Evolutionary conservation across 2,329 filamentous ascomycete species (phyloP).

Genomic region (Apiospora sp.): DNA sequence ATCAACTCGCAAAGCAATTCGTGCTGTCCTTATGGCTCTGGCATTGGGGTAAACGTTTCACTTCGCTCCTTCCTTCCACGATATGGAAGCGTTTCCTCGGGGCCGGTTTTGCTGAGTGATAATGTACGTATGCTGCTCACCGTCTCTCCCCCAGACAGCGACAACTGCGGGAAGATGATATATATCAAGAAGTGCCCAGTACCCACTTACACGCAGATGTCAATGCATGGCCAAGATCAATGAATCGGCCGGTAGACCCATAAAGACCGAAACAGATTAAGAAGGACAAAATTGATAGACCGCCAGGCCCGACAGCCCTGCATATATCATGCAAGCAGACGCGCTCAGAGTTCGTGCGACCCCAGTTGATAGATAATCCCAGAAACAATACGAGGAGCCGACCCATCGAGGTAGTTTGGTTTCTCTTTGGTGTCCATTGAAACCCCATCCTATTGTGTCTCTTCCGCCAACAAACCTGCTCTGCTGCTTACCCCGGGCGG

Average conservation of each 20-base stretch:
- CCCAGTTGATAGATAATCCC: not conserved
- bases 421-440: not conserved
- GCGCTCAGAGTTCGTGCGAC: not conserved
- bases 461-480: constrained; percentile 1
- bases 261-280: not conserved
- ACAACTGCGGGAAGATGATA: not conserved
- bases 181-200: not conserved
- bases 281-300: not conserved
- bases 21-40: not conserved
- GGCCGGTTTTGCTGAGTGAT: not conserved
- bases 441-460: not conserved
- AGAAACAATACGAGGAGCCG: not conserved
- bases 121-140: not conserved
- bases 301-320: constrained; percentile 9
- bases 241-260: constrained; percentile 13
- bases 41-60: not conserved
- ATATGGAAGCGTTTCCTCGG: not conserved
- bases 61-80: not conserved
- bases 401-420: not conserved
- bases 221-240: not conserved
- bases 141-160: not conserved
- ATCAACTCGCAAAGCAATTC: constrained; percentile 27
- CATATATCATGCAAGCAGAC: constrained; percentile 14
- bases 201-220: not conserved
- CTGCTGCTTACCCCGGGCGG: not conserved